These are phyloP conservation scores for Nakaseomyces uthaithaninus DNA, from an alignment of 1,139 yeast genomes.

Conservation along the genomic window DNA sequence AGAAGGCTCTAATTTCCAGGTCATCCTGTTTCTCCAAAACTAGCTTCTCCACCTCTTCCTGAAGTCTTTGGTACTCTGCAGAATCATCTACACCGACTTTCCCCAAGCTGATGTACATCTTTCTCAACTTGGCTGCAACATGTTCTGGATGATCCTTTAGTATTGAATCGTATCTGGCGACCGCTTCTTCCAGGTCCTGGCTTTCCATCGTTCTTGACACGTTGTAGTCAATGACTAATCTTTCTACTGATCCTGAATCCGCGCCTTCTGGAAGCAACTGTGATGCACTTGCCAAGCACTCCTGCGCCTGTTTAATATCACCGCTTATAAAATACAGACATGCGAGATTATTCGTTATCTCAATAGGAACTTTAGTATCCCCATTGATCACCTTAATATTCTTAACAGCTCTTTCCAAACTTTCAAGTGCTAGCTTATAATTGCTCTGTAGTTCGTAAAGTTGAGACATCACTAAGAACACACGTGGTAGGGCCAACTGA, in stretches of 20 bases:
- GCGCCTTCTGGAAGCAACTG: conserved; percentile 31
- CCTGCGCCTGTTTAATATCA: conserved; percentile 44
- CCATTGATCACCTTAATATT: conserved; percentile 37
- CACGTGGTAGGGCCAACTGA: conserved; percentile 63
- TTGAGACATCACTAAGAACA: conserved; percentile 58
- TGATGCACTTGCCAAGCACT: conserved; percentile 46
- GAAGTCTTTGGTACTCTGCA: conserved; percentile 30
- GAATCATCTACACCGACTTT: conserved; percentile 27
- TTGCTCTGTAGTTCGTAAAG: conserved; percentile 55
- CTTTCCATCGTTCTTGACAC: conserved; percentile 55
- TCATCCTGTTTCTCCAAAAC: conserved; percentile 50
- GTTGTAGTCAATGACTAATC: conserved; percentile 46
- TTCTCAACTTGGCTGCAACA: conserved; percentile 67
- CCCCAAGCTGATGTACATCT: conserved; percentile 41
- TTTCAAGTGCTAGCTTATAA: conserved; percentile 49
- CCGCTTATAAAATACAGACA: conserved; percentile 69
- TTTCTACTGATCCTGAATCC: conserved; percentile 22
- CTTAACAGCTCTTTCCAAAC: conserved; percentile 52
- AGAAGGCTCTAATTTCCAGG: conserved; percentile 79
- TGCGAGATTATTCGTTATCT: conserved; percentile 75
- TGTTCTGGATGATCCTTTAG: conserved; percentile 59
- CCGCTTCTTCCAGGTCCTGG: conserved; percentile 31
- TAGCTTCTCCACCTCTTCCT: conserved; percentile 45
- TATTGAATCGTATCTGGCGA: conserved; percentile 44
- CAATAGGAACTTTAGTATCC: conserved; percentile 44